Evolutionary conservation across 2,329 filamentous ascomycete species (phyloP).

Genomic region (Xylaria polymorpha): DNA sequence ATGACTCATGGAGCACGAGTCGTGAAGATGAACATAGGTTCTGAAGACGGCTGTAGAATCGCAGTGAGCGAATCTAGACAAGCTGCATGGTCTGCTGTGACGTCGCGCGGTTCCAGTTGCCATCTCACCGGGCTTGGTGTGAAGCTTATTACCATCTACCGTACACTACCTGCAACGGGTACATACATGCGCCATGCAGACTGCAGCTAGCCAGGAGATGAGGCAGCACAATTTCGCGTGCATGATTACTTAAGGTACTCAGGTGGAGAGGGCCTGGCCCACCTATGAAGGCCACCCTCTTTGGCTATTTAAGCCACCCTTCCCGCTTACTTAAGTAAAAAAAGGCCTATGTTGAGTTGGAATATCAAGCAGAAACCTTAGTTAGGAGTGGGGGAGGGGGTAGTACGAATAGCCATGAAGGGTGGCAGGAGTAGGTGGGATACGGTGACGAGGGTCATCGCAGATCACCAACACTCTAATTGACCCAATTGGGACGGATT

Average conservation of each 20-base stretch:
- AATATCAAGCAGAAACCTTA: too few relatives aligned
- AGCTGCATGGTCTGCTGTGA: not conserved
- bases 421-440: too few relatives aligned
- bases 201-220: not conserved
- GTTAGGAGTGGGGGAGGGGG: too few relatives aligned
- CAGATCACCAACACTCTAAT: slow-evolving; percentile 21
- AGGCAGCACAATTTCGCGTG: not conserved
- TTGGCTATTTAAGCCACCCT: too few relatives aligned
- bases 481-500: slow-evolving; percentile 4
- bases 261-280: too few relatives aligned
- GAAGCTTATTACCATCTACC: not conserved
- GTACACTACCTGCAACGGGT: not conserved
- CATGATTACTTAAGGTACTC: not conserved
- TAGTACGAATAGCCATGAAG: too few relatives aligned
- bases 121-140: not conserved
- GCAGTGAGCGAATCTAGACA: not conserved
- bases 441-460: not conserved
- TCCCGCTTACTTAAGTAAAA: too few relatives aligned
- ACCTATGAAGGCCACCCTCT: too few relatives aligned
- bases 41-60: not conserved
- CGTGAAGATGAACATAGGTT: not conserved
- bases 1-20: too few relatives aligned
- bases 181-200: not conserved
- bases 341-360: too few relatives aligned
- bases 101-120: not conserved